Conservation (phyloP, 495 filamentous ascomycete species). For the Talaromyces stipitatus region DNA sequence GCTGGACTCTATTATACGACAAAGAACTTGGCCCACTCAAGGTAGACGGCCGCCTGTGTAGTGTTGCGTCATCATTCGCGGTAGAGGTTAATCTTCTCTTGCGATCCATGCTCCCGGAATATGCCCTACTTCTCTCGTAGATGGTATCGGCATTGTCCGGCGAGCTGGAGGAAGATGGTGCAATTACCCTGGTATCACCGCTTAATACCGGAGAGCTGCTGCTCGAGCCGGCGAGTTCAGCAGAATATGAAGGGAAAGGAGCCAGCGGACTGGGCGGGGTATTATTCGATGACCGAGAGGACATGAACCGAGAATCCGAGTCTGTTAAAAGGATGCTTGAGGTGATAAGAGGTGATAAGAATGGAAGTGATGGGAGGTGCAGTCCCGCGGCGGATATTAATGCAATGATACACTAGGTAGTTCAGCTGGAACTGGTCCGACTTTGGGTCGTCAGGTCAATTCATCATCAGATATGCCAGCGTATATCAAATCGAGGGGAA, state of each 20-base stretch:
- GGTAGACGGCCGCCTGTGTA: constrained; percentile 12
- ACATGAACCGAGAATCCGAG: not conserved
- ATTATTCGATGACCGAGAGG: not conserved
- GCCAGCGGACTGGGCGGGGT: not conserved
- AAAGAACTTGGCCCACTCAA: not conserved
- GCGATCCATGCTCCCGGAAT: constrained; percentile 17
- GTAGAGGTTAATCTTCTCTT: constrained; percentile 30
- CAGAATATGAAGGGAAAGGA: not conserved
- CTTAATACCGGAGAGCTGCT: not conserved
- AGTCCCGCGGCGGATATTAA: not conserved
- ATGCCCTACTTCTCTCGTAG: not conserved
- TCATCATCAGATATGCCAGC: not conserved
- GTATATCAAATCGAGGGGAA: not conserved
- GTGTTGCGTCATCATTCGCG: constrained; percentile 13
- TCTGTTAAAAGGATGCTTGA: not conserved
- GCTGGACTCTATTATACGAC: constrained; percentile 12
- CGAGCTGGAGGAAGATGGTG: not conserved
- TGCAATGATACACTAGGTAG: not conserved
- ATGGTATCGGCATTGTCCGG: not conserved
- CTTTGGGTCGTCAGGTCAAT: not conserved
- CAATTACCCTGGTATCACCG: not conserved
- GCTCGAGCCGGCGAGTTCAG: not conserved
- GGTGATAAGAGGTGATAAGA: not conserved
- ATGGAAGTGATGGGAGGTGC: not conserved
- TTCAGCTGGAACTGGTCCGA: not conserved